Base-by-base conservation (phyloP, 148 eudicot species). In the Amaranthus hypochondriacus region DNA sequence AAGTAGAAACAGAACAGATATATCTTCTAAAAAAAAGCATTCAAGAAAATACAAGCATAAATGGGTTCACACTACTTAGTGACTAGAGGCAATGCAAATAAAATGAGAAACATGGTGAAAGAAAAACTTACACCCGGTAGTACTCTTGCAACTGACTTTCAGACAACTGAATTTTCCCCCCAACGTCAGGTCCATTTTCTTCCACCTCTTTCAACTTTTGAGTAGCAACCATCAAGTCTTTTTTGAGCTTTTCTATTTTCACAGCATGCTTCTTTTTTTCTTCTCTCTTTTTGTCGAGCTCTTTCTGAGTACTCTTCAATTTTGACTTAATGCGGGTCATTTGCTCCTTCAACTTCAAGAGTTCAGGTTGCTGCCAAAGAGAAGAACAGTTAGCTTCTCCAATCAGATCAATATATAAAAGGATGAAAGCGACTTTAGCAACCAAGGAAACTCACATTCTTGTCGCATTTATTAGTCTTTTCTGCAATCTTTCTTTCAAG, bases 281-380 rank as follows among this genome's bases (percentile, higher is more conserved):
- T 73, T 88, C 92, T 86, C 79, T 86, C 85, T 87, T 90, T 79
- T 90, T 95, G 70, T 88, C 89, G 67, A 92, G 89, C 79, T 95
- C 97, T 80, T 92, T 92, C 76, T 77, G 85, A 56, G 92, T 87
- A 78, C 84, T 89, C 79, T 84, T 92, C 59, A 90, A 86, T 83
- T 90, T 90, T 68, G 89, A 84, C 68, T 70, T 79, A 48, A 90
- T 78, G 58, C 96, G 96, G 56, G 86, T 81, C 77, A 73, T 85
- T 78, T 87, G 92, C 84, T 90, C 94, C 90, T 90, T 85, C 56
- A 89, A 61, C 74, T 90, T 90, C 62, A 90, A 75, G 77, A 90
- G 77, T 75, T 92, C 96, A 66, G 95, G 95, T 90, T 92, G 97
- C 99, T 92, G 86, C 53, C 57, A 51, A 18, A 76, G 74, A 65